Percentiles rank a stretch among this genome's conserved stretches.
phyloP scores from a whole-genome alignment of 768 basidiomycete genomes.

The Boletus speciosus region DNA sequence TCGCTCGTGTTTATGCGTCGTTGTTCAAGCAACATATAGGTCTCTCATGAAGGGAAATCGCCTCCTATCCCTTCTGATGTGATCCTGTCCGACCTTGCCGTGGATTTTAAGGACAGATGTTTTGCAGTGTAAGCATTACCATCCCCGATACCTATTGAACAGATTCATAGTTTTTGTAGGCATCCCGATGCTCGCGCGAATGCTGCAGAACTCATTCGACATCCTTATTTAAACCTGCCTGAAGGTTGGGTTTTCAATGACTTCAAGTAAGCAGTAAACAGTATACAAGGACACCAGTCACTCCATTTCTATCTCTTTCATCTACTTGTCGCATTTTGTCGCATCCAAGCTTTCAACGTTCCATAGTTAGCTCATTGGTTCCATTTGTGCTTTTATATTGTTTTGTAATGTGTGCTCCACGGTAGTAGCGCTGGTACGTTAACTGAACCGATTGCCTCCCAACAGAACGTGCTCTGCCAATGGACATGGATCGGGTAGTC shows the following conservation, averaged over 20 bases:
- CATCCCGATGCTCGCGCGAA: conserved; percentile 82
- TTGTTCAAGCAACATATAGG: conserved; percentile 39
- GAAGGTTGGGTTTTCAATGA: conserved; percentile 74
- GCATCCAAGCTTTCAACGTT: conserved; percentile 18
- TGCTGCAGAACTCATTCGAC: conserved; percentile 73
- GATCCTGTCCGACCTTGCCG: conserved; percentile 65
- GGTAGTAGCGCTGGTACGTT: conserved; percentile 32
- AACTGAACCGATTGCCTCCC: conserved; percentile 15
- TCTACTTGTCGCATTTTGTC: conserved; percentile 25
- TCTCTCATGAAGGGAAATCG: conserved; percentile 78
- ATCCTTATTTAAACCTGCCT: conserved; percentile 73
- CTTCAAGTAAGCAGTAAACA: conserved; percentile 27
- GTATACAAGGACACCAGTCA: conserved; percentile 15
- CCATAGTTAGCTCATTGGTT: conserved; percentile 22
- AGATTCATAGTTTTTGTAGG: conserved; percentile 35
- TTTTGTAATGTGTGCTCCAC: conserved; percentile 25
- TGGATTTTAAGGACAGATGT: conserved; percentile 85
- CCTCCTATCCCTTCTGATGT: conserved; percentile 90
- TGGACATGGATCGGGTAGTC: background rate
- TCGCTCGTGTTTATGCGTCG: background rate
- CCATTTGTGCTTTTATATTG: conserved; percentile 34
- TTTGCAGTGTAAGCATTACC: conserved; percentile 71
- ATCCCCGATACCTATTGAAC: background rate
- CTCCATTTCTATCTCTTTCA: conserved; percentile 24
- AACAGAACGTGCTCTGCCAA: background rate